Percentiles rank a stretch among this genome's conserved stretches.
Evolutionary conservation across 768 basidiomycete species (phyloP).

Genomic region (Tylopilus intermedius): DNA sequence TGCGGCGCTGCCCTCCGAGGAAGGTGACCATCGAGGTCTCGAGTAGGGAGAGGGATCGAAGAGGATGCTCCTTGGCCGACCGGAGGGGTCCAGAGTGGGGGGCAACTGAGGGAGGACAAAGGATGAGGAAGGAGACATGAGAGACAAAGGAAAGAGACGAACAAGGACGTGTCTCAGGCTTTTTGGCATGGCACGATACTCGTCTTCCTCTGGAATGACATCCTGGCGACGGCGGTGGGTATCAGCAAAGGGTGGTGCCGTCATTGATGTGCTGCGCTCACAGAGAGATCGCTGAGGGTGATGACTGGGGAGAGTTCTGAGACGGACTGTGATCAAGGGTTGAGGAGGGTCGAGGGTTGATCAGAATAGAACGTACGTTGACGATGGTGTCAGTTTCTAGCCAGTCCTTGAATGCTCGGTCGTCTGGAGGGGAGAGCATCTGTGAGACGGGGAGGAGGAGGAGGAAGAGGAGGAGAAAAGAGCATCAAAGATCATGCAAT

Average conservation of each 20-base stretch:
- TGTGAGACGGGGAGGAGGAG: conserved; percentile 2
- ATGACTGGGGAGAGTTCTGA: conserved; percentile 1
- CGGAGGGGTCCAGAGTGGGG: conserved; percentile 12
- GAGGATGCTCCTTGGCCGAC: conserved; percentile 22
- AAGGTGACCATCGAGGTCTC: conserved; percentile 16
- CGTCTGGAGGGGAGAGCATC: conserved; percentile 3
- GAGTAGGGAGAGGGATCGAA: conserved; percentile 23
- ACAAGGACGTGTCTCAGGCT: conserved; percentile 29
- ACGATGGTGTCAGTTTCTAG: conserved; percentile 21
- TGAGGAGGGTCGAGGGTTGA: neutral
- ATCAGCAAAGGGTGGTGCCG: conserved; percentile 20
- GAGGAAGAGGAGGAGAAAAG: neutral
- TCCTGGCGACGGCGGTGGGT: conserved; percentile 21
- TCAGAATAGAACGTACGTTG: conserved; percentile 18
- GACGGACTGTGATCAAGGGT: neutral
- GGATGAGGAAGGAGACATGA: conserved; percentile 9
- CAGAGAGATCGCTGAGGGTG: conserved; percentile 22
- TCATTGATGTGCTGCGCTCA: conserved; percentile 23
- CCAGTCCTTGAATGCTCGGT: conserved; percentile 15
- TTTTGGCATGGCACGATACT: conserved; percentile 27
- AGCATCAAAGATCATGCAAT: conserved; percentile 4
- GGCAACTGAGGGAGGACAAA: conserved; percentile 17
- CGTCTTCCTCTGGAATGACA: conserved; percentile 26
- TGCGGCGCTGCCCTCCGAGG: conserved; percentile 11
- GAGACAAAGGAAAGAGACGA: conserved; percentile 5